These are phyloP conservation scores for Neckera pumila DNA, from an alignment of 225 moss, liverwort and hornwort species.

Conservation along the genomic window DNA sequence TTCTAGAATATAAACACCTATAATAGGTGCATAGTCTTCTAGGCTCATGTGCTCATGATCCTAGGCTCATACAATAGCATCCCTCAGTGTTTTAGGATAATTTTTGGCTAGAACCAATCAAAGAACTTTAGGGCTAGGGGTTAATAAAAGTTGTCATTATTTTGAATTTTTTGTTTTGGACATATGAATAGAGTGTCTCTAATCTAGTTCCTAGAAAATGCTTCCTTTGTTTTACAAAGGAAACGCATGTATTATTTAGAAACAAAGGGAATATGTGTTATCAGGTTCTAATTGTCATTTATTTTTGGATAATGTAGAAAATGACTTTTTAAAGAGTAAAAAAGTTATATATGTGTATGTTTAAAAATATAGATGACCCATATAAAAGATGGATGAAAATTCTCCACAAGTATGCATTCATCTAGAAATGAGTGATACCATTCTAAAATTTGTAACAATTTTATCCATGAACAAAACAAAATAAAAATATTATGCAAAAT, in stretches of 20 bases:
- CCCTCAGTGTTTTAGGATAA: fast-evolving
- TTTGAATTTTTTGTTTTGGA: not conserved
- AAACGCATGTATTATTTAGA: too few species aligned
- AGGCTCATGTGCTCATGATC: too few species aligned
- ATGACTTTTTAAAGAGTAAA: not conserved
- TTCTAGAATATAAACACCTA: too few species aligned
- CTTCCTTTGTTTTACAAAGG: too few species aligned
- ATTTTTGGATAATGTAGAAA: too few species aligned
- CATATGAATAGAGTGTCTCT: not conserved
- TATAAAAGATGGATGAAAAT: not conserved
- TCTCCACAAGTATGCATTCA: not conserved
- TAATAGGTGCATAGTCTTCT: too few species aligned
- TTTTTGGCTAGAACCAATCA: not conserved
- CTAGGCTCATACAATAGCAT: too few species aligned
- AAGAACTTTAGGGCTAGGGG: fast-evolving
- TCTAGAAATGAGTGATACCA: fast-evolving
- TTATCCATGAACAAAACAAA: not conserved
- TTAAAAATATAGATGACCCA: not conserved
- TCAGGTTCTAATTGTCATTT: not conserved
- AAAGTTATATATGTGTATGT: not conserved
- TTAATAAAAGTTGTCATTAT: not conserved
- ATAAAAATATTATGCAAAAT: not conserved
- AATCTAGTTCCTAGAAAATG: not conserved
- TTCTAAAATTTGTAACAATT: not conserved
- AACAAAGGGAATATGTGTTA: not conserved